Base-by-base conservation (phyloP, 2,329 filamentous ascomycete species). In the Drechslerella dactyloides region DNA sequence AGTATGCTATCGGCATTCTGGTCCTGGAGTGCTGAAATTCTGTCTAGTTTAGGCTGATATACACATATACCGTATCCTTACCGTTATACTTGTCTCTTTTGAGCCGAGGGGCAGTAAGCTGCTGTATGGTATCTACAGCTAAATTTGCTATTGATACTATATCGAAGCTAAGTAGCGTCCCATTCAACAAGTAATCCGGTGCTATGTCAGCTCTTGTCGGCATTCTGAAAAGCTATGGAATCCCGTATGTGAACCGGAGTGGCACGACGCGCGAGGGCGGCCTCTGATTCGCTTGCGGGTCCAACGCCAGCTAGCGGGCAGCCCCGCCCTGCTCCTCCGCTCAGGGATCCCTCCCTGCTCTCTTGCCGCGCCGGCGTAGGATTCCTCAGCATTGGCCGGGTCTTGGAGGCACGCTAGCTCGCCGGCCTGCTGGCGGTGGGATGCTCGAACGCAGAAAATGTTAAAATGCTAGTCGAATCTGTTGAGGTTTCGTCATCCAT, bases 401-500 rank as follows among this genome's bases (percentile, higher is more conserved):
- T 33, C 27, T 33, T 42, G 13, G 5, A 17, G 11, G 5, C 37
- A 42, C 37, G 37, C 37, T 42, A 42, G 37, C 37, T 33, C 27
- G 27, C 27, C 3, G 27, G 27, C 27, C n/a, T n/a, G n/a, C n/a
- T n/a, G n/a, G n/a, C n/a, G 44, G 19, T 33, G 42, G 40, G 56
- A 17, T 42, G 55, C 27, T 40, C 19, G 15, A 23, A 21, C 27
- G 11, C n/a, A n/a, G n/a, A n/a, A n/a, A n/a, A n/a, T n/a, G n/a
- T n/a, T n/a, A n/a, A n/a, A 33, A 33, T 33, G 3, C 27, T 33
- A 8, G 8, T 33, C 27, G 27, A 33, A 52, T 46, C 46, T 59
- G 63, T 68, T 60, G 61, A 64, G 60, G 33, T 62, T 55, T 63
- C 65, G 65, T 69, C 65, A 69, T 69, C 61, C 52, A 24, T 50